phyloP scores from a whole-genome alignment of 306 rosid genomes.

The Quercus robur region DNA sequence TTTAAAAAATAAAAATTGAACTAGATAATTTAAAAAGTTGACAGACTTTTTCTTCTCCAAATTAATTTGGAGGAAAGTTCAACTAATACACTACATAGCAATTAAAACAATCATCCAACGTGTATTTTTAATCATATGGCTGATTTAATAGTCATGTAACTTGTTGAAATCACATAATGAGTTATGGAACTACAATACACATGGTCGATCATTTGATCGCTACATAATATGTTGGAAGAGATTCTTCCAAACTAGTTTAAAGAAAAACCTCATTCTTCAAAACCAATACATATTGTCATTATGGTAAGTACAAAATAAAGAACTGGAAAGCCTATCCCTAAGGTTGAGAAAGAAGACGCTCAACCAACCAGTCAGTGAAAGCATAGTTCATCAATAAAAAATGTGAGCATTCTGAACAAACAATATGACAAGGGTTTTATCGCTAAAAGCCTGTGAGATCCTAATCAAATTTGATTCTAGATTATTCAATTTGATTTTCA shows the following conservation, averaged over 20 bases:
- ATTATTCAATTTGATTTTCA: neutral
- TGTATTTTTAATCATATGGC: too few species aligned
- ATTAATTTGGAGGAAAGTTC: too few species aligned
- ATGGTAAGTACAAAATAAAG: neutral
- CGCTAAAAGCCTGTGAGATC: neutral
- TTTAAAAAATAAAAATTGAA: neutral
- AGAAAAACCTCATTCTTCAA: too few species aligned
- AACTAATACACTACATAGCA: too few species aligned
- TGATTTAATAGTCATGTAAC: too few species aligned
- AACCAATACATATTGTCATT: neutral
- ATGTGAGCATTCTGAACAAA: neutral
- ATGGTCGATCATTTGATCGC: too few species aligned
- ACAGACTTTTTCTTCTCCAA: too few species aligned
- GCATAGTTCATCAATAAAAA: neutral
- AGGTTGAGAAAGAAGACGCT: neutral
- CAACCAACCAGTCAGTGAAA: neutral
- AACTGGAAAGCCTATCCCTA: neutral
- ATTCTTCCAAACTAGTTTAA: too few species aligned
- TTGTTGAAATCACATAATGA: too few species aligned
- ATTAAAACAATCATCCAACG: too few species aligned
- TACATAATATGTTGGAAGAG: too few species aligned
- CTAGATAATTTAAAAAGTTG: neutral
- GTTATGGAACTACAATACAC: too few species aligned
- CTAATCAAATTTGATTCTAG: neutral
- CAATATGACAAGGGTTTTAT: neutral